These are phyloP conservation scores for Paramecium sexaurelia DNA, from an alignment of 73 alveolate species.

Conservation along the genomic window DNA sequence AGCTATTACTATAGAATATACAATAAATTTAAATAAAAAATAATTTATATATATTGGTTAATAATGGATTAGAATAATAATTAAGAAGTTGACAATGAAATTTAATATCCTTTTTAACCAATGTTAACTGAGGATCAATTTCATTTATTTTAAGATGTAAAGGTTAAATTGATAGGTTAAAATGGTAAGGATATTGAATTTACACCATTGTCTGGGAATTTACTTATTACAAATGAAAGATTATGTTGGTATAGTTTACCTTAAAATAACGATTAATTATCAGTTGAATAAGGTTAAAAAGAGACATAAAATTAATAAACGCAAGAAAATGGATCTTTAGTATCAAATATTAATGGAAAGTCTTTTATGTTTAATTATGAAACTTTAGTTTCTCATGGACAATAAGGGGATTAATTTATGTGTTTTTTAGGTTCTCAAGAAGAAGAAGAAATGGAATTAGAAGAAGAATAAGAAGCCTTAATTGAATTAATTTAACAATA, in stretches of 20 bases:
- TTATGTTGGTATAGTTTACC: not conserved
- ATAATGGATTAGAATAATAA: not conserved
- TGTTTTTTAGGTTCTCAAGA: conserved; percentile 33
- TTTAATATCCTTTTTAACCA: not conserved
- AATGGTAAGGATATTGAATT: not conserved
- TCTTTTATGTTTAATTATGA: conserved; percentile 44
- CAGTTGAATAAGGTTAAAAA: not conserved
- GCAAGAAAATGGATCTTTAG: not conserved
- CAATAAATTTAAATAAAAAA: not conserved
- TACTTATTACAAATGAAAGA: conserved; percentile 38
- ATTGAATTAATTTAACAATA: not conserved
- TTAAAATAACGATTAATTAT: not conserved
- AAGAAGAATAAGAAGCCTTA: conserved; percentile 13
- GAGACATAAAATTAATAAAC: not conserved
- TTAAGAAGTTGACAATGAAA: not conserved
- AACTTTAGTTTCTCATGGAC: conserved; percentile 11
- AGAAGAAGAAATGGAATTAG: conserved; percentile 35
- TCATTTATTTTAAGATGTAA: not conserved
- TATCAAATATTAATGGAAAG: not conserved
- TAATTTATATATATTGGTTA: not conserved
- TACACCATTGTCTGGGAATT: not conserved
- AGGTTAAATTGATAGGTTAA: not conserved
- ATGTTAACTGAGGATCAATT: not conserved
- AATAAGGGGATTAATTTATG: not conserved
- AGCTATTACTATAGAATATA: not conserved